These are phyloP conservation scores for Trifolium subterraneum DNA, from an alignment of 306 rosid genomes.

Conservation along the genomic window DNA sequence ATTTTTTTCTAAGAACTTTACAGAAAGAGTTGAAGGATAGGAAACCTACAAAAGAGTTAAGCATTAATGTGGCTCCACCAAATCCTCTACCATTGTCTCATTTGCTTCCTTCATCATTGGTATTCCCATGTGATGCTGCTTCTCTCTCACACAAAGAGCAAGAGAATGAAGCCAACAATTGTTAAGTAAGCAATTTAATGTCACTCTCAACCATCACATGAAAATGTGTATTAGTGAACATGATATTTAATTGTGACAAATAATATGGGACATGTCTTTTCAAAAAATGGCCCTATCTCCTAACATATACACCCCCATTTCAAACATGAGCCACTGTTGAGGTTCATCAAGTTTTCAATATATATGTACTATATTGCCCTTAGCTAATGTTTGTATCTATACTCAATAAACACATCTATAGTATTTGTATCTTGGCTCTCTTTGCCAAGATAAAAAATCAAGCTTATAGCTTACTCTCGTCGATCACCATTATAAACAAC, in stretches of 20 bases:
- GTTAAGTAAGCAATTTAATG: constrained; percentile 36
- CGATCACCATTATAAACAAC: too few species aligned
- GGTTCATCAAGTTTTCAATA: constrained; percentile 14
- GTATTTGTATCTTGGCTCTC: too few species aligned
- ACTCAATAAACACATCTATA: too few species aligned
- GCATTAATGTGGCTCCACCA: constrained; percentile 94
- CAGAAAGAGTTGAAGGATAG: constrained; percentile 50
- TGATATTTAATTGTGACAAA: constrained; percentile 25
- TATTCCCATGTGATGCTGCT: constrained; percentile 96
- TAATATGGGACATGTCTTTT: constrained; percentile 50
- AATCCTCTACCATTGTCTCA: constrained; percentile 98
- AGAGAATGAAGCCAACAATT: constrained; percentile 44
- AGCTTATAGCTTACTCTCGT: too few species aligned
- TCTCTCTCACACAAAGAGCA: constrained; percentile 40
- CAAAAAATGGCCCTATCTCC: constrained; percentile 33
- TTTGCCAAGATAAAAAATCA: too few species aligned
- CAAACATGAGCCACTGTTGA: constrained; percentile 38
- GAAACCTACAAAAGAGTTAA: constrained; percentile 61
- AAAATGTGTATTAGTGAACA: constrained; percentile 38
- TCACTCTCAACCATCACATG: constrained; percentile 54
- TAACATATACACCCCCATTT: constrained; percentile 41
- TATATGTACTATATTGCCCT: constrained; percentile 22
- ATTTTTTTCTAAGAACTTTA: constrained; percentile 30
- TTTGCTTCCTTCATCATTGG: constrained; percentile 81
- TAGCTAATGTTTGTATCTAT: too few species aligned